Evolutionary conservation across 2,329 filamentous ascomycete genomes (phyloP), one percentile per base, ranked within the genome.

Genomic region (Exophiala sp.): DNA sequence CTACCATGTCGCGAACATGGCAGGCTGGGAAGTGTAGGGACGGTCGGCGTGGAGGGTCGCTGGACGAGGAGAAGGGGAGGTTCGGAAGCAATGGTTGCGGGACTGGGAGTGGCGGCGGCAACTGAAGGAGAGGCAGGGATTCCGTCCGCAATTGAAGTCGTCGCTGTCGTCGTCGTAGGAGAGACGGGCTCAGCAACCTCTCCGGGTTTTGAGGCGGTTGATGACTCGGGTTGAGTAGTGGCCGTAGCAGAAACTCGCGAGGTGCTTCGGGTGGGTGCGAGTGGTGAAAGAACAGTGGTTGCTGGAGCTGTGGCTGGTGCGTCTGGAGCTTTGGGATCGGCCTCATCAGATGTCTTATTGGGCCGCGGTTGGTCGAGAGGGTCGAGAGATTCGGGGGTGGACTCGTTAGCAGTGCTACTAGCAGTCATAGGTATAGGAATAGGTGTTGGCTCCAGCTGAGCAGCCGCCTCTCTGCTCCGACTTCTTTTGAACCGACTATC

Each of bases 101-200:
- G 35, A 21, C 23, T 16, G 18, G 19, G 18, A 11, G 30, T 34
- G 19, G 27, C 16, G 21, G 24, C 27, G 13, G 34, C 23, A 23
- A 35, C 18, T 4, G 34, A 21, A 23, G 14, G 27, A n/a, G 24
- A 27, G 13, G 6, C 14, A 24, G 37, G 11, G 9, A 21, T 27
- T 38, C n/a, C n/a, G n/a, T n/a, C n/a, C n/a, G 23, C 29, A 7
- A 32, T 32, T 24, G 23, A 14, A 32, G 24, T 37, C 1, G 38
- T 27, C 13, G 53, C 16, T 14, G 35, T 19, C 13, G 32, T 24
- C 19, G 38, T 41, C 18, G 21, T 14, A 32, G 39, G 34, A 43
- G 9, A 40, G 35, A 41, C 3, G 27, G 43, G 19, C 64, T 64
- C 55, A 64, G 63, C 7, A 49, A 41, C 10, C 67, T 65, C n/a